Base-by-base conservation (phyloP, 1,139 yeast genomes). In the Diutina catenulata region DNA sequence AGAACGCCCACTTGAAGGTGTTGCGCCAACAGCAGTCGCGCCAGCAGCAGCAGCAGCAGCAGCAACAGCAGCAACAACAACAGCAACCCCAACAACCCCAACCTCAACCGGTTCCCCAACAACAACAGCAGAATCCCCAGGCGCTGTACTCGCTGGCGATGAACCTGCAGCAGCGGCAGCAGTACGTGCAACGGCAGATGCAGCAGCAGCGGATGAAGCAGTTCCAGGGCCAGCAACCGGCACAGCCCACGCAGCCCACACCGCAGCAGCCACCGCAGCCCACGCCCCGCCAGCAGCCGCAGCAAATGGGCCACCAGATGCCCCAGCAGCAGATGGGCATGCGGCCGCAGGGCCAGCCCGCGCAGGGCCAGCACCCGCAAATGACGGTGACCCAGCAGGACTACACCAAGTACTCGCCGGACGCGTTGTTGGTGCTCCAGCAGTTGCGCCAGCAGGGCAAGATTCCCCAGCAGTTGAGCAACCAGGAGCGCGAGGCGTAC, bases 1-100 rank as follows among this genome's bases (percentile, higher is more conserved):
- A 80, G 50, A 63, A 67, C 32, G 63, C 77, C 36, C 87, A 80
- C 53, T 56, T 63, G 38, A 31, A 31, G 25, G 24, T 19, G 24
- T 13, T 31, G 19, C 20, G 21, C 7, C 72, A 68, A 38, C 55
- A 71, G 51, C 57, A 72, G 22, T 52, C 56, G 37, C 53, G 59
- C 36, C 64, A 57, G 39, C 56, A 48, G 37, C 56, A 54, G 38
- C 53, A 49, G 42, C 55, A 49, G 40, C 49, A 47, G 37, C 39
- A 11, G 7, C n/a, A 33, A 25, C 35, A 33, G 33, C 27, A 31
- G 11, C 20, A 23, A 27, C 43, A 50, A 24, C 29, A 49, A 33
- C 47, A 52, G 29, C 52, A 47, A 32, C 43, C 41, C 24, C 52
- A 48, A 40, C 43, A 39, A 32, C 40, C 33, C 28, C 37, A 38